Conservation (phyloP, 768 basidiomycete species). For the Rhodotorula paludigena region DNA sequence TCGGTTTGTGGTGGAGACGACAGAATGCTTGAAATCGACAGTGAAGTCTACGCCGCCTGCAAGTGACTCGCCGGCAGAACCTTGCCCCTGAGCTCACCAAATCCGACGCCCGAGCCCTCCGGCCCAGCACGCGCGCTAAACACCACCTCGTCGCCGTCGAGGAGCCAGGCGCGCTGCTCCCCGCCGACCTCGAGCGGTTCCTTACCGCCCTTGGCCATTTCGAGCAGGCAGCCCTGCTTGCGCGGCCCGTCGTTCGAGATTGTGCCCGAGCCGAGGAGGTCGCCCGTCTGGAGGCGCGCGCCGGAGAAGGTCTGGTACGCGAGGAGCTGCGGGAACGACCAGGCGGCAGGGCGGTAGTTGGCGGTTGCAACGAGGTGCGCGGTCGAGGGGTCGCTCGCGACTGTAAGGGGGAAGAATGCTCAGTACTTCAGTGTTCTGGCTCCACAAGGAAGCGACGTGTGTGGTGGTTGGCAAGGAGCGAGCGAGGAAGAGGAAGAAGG, state of each 20-base stretch:
- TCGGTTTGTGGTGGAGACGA: no score
- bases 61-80: constrained; percentile 22
- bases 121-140: constrained; percentile 21
- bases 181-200: constrained; percentile 10
- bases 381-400: background rate
- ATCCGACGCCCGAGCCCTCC: constrained; percentile 28
- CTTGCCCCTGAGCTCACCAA: constrained; percentile 30
- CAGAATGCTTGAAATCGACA: no score
- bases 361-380: constrained; percentile 18
- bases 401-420: background rate
- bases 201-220: constrained; percentile 32
- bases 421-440: no score
- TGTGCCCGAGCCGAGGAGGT: constrained; percentile 42
- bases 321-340: constrained; percentile 37
- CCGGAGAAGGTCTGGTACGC: constrained; percentile 38
- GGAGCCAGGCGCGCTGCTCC: constrained; percentile 20
- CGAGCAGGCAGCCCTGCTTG: constrained; percentile 28
- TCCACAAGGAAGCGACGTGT: background rate
- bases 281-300: constrained; percentile 29
- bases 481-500: background rate
- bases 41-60: no score
- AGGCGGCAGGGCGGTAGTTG: constrained; percentile 23
- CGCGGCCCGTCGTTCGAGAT: constrained; percentile 24
- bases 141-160: constrained; percentile 37
- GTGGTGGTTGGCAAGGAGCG: background rate